Base-by-base conservation (phyloP, 768 basidiomycete species). In the Boletus barrowsii region DNA sequence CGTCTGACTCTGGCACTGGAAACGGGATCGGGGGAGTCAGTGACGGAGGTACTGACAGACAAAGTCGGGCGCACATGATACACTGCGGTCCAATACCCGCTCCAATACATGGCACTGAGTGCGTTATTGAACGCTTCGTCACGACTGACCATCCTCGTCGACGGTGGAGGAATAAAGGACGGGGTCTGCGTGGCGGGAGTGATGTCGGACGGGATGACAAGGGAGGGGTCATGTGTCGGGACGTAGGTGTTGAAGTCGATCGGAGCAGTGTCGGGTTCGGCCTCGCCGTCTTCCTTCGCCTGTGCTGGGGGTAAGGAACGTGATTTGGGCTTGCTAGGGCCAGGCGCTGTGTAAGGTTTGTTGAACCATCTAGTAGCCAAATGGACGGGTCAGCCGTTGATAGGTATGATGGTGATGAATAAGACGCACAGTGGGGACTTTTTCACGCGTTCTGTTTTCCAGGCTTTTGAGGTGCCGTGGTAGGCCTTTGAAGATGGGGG, bases 1-100 rank as follows among this genome's bases (percentile, higher is more conserved):
- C 18, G 53, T 41, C 47, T 62, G 65, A 51, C 53, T 66, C 58
- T 76, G 77, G 49, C 35, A 29, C 53, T 48, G 22, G 59, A 29
- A 32, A 33, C 30, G 36, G 55, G 43, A 15, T 52, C 47, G 24
- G 59, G 42, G 47, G 43, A n/a, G 40, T 44, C 26, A 47, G 18
- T n/a, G 32, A 39, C 22, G 17, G 29, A 30, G 13, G 14, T 43
- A 42, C 5, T 40, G 54, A 15, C 5, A 33, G 18, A 2, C 13
- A 17, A 1, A 17, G 11, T n/a, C 10, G 75, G 18, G 18, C 83
- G 46, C 61, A 88, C 90, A 66, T 92, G 86, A 64, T 91, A 92
- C 44, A 90, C 79, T 2, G 89, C 89, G 3, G 88, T 90, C 89
- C 90, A 93, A 67, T 92, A 93, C 18, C 90, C 90, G 22, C 79